A percentile compares a stretch with the other conserved stretches of the same genome.
These are phyloP conservation scores for Symmetrospora coprosmae DNA, from an alignment of 768 basidiomycete genomes.

Conservation along the genomic window DNA sequence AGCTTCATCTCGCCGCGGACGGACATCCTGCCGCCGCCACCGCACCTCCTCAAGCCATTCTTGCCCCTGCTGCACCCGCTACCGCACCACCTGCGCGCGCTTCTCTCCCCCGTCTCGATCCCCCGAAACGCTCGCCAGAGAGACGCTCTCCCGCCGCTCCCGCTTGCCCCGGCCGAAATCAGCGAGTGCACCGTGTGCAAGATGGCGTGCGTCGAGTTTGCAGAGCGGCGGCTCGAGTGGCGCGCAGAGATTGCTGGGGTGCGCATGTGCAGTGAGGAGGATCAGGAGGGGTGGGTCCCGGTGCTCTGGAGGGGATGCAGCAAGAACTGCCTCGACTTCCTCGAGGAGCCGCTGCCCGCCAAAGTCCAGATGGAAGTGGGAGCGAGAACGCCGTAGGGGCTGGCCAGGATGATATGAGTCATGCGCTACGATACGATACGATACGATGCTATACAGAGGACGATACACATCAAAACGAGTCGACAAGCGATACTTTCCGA, in stretches of 20 bases:
- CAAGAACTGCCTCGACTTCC: slow-evolving; percentile 26
- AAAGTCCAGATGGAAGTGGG: too few relatives aligned
- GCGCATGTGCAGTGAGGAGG: neutral
- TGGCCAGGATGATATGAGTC: too few relatives aligned
- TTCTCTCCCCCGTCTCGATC: neutral
- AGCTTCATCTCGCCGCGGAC: neutral
- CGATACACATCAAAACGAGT: too few relatives aligned
- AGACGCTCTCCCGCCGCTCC: too few relatives aligned
- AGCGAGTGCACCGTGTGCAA: slow-evolving; percentile 23
- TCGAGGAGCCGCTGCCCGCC: too few relatives aligned
- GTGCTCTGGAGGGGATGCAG: slow-evolving; percentile 26
- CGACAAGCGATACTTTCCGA: too few relatives aligned
- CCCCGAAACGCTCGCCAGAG: neutral
- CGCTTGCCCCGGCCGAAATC: too few relatives aligned
- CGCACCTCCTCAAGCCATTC: slow-evolving; percentile 17
- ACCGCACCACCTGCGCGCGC: neutral
- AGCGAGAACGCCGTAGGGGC: too few relatives aligned
- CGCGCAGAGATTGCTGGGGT: slow-evolving; percentile 12
- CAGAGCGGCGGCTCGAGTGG: slow-evolving; percentile 29
- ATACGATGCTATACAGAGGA: too few relatives aligned
- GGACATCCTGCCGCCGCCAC: neutral
- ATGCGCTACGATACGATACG: too few relatives aligned
- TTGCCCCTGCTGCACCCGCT: slow-evolving; percentile 5
- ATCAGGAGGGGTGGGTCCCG: slow-evolving; percentile 20
- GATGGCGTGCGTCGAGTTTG: slow-evolving; percentile 16